phyloP scores from a whole-genome alignment of 208 protist genomes.

The Leishmania braziliensis region DNA sequence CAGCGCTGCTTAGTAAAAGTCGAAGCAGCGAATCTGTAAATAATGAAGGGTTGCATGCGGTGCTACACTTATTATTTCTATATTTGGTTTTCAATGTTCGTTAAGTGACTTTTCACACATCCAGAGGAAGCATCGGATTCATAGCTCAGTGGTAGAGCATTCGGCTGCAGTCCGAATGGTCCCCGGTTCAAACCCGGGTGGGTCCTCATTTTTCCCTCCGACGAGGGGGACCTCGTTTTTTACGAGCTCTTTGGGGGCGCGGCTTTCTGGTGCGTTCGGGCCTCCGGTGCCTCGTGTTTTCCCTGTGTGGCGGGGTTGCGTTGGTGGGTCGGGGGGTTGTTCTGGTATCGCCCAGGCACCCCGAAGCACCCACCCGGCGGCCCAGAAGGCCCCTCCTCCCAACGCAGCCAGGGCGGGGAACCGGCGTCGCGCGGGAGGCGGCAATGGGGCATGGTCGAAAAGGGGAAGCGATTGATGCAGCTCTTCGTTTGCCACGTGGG shows the following conservation, averaged over 20 bases:
- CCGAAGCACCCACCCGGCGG: too few species aligned
- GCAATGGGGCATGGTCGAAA: too few species aligned
- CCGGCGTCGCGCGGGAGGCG: too few species aligned
- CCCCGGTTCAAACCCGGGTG: slow-evolving; percentile 95
- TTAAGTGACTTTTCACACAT: accelerated
- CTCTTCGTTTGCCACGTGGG: neutral
- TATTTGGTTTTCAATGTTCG: accelerated
- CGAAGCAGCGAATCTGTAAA: slow-evolving; percentile 55
- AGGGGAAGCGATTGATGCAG: neutral
- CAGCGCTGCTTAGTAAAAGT: slow-evolving; percentile 87
- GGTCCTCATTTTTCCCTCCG: slow-evolving; percentile 79
- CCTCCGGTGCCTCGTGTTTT: neutral
- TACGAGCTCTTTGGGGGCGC: too few species aligned
- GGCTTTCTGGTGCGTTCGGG: neutral
- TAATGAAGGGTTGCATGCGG: neutral
- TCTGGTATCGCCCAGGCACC: too few species aligned
- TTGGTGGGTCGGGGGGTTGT: neutral
- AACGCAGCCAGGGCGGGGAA: too few species aligned
- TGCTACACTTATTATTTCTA: neutral
- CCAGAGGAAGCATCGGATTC: slow-evolving; percentile 38
- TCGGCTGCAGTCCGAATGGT: slow-evolving; percentile 95
- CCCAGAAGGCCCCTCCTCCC: too few species aligned
- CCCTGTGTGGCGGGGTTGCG: neutral
- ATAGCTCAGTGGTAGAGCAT: slow-evolving; percentile 95
- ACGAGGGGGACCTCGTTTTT: too few species aligned